These are phyloP conservation scores for Calonectria fujianensis DNA, from an alignment of 2,329 filamentous ascomycete species.

Conservation along the genomic window DNA sequence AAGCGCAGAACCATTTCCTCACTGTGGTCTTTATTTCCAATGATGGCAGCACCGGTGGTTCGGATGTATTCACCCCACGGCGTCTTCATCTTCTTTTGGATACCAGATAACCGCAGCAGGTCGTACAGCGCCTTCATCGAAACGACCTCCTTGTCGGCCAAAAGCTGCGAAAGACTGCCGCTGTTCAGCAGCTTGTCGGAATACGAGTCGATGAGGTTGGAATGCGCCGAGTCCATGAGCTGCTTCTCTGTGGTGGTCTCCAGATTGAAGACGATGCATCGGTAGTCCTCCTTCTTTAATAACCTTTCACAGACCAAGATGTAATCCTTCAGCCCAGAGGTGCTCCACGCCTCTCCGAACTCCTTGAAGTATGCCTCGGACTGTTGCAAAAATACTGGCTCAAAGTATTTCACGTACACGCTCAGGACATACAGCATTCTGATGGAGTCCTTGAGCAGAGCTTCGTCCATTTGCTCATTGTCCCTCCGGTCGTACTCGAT, in stretches of 20 bases:
- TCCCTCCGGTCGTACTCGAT: constrained; percentile 82
- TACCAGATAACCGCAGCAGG: constrained; percentile 81
- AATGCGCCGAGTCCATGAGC: constrained; percentile 83
- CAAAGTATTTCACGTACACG: constrained; percentile 87
- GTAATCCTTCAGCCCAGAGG: constrained; percentile 82
- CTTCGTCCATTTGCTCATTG: constrained; percentile 74
- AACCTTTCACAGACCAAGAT: constrained; percentile 81
- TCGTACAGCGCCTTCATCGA: constrained; percentile 86
- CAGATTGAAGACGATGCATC: constrained; percentile 88
- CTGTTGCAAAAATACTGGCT: constrained; percentile 81
- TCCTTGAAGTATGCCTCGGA: constrained; percentile 81
- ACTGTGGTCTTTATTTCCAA: constrained; percentile 85
- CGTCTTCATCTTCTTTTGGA: constrained; percentile 81
- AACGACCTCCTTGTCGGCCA: constrained; percentile 81
- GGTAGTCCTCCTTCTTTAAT: constrained; percentile 81
- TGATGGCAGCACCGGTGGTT: constrained; percentile 83
- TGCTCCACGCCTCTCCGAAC: constrained; percentile 81
- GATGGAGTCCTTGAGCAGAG: constrained; percentile 83
- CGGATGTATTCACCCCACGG: constrained; percentile 89
- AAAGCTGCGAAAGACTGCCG: constrained; percentile 81
- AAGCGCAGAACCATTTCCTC: constrained; percentile 91
- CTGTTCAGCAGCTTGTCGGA: constrained; percentile 79
- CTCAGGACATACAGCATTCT: constrained; percentile 90
- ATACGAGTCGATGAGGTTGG: constrained; percentile 81
- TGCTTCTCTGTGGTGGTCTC: constrained; percentile 88